phyloP scores from a whole-genome alignment of 1,284 basidiomycete species.

The Wolfiporia cocos region DNA sequence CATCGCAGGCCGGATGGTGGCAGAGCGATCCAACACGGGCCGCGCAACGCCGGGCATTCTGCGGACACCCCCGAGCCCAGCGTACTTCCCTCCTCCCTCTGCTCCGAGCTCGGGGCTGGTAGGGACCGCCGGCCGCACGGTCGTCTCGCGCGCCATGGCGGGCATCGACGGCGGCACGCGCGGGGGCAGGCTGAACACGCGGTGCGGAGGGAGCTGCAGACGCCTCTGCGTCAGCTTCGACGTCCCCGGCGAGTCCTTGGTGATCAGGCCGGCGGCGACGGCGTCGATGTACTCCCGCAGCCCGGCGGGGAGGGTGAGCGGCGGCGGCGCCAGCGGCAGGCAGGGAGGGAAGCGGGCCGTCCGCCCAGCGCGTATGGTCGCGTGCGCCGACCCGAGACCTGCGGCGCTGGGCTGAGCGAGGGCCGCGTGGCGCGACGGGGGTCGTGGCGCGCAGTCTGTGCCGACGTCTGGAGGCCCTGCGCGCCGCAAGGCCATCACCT shows the following conservation, averaged over 20 bases:
- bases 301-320: background rate
- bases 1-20: too few relatives aligned
- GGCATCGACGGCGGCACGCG: background rate
- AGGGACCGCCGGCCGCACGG: too few relatives aligned
- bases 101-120: too few relatives aligned
- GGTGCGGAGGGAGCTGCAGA: background rate
- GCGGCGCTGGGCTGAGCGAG: too few relatives aligned
- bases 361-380: background rate
- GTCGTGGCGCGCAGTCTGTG: too few relatives aligned
- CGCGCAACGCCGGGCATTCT: too few relatives aligned
- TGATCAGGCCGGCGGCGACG: background rate
- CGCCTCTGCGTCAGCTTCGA: background rate
- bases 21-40: too few relatives aligned
- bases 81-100: too few relatives aligned
- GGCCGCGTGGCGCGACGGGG: too few relatives aligned
- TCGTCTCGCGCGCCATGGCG: background rate
- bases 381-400: too few relatives aligned
- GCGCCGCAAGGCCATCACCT: conserved; percentile 1
- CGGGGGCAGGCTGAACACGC: conserved; percentile 6
- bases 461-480: too few relatives aligned
- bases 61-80: too few relatives aligned
- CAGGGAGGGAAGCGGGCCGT: background rate
- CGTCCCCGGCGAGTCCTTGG: background rate
- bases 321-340: background rate
- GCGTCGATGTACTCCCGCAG: background rate